These are phyloP conservation scores for Salix arbutifolia DNA, from an alignment of 345 rosid genomes.

Conservation along the genomic window DNA sequence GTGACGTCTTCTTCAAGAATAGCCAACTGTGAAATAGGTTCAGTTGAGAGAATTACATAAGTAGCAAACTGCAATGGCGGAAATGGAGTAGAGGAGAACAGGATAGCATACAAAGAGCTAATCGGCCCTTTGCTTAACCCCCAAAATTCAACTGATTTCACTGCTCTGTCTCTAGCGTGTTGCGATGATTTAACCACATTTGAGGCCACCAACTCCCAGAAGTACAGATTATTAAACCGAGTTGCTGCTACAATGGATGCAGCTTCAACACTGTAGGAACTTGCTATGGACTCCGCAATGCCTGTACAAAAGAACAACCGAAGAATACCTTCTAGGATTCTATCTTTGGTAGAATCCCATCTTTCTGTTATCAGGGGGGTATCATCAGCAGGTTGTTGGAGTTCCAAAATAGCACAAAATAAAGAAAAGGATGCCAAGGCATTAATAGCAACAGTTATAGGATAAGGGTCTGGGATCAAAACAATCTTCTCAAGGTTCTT, in stretches of 20 bases:
- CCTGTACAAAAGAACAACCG: conserved; percentile 88
- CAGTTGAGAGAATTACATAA: conserved; percentile 70
- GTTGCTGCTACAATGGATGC: conserved; percentile 60
- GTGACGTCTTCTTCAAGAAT: conserved; percentile 47
- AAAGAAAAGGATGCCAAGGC: conserved; percentile 65
- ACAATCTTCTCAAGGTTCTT: conserved; percentile 55
- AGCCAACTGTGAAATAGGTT: conserved; percentile 67
- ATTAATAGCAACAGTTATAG: conserved; percentile 50
- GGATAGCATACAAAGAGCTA: conserved; percentile 70
- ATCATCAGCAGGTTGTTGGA: conserved; percentile 31
- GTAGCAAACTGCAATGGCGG: conserved; percentile 78
- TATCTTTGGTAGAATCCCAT: conserved; percentile 57
- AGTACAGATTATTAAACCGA: conserved; percentile 47
- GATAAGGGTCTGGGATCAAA: conserved; percentile 45
- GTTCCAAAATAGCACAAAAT: conserved; percentile 37
- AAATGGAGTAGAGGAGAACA: conserved; percentile 66
- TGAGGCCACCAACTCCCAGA: conserved; percentile 81
- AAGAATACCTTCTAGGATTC: conserved; percentile 73
- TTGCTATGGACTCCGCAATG: conserved; percentile 78
- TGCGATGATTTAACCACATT: conserved; percentile 56
- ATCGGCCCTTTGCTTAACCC: conserved; percentile 78
- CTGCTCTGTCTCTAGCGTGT: conserved; percentile 70
- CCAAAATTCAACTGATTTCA: conserved; percentile 84
- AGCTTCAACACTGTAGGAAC: conserved; percentile 53
- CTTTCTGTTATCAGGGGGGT: conserved; percentile 36